Percentiles rank a stretch among this genome's conserved stretches.
Conservation (phyloP, 768 basidiomycete species). For the Kwoniella bestiolae region DNA sequence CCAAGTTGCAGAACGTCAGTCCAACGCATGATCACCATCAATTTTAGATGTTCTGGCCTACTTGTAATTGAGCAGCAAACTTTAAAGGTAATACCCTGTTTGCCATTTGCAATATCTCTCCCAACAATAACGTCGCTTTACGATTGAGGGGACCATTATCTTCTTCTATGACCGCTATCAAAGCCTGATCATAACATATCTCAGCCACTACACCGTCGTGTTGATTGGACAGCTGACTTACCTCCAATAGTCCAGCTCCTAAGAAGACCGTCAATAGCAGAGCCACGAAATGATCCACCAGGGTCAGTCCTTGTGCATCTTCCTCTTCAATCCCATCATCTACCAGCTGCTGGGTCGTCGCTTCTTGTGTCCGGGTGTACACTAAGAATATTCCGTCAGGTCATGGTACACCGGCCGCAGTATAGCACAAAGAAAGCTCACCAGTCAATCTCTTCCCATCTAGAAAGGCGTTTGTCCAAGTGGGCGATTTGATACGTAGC, state of each 20-base stretch:
- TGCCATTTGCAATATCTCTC: slow-evolving; percentile 84
- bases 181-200: too few species aligned
- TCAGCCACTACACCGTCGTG: neutral
- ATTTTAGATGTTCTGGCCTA: slow-evolving; percentile 50
- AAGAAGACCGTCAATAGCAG: slow-evolving; percentile 81
- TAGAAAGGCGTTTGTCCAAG: slow-evolving; percentile 91
- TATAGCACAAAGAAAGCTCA: slow-evolving; percentile 49
- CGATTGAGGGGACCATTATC: slow-evolving; percentile 64
- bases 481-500: slow-evolving; percentile 85
- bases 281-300: slow-evolving; percentile 91
- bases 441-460: slow-evolving; percentile 85
- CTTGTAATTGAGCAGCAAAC: slow-evolving; percentile 83
- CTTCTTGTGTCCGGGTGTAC: slow-evolving; percentile 47
- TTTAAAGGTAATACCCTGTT: slow-evolving; percentile 82
- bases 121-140: slow-evolving; percentile 88
- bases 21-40: neutral
- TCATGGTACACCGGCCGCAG: too few species aligned
- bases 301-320: slow-evolving; percentile 67
- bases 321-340: slow-evolving; percentile 36
- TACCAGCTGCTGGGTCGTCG: slow-evolving; percentile 21
- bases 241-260: slow-evolving; percentile 86
- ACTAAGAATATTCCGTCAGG: slow-evolving; percentile 27
- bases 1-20: neutral
- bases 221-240: slow-evolving; percentile 56
- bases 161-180: slow-evolving; percentile 84